Evolutionary conservation across 2,329 filamentous ascomycete genomes (phyloP), one percentile per base, ranked within the genome.

Genomic region (Monilinia fructigena): DNA sequence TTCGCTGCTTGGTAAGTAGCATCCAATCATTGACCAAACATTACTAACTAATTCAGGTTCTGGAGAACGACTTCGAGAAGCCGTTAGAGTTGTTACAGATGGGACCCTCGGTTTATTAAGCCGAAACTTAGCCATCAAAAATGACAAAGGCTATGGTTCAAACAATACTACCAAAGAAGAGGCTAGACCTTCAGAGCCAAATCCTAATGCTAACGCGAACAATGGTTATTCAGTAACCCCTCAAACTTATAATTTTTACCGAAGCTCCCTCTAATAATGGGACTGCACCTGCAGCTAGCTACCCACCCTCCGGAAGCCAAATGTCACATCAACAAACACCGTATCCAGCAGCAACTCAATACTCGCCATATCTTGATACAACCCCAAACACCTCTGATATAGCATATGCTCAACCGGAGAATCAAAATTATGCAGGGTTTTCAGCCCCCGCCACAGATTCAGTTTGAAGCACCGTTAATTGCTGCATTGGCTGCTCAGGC

Each of bases 1-100:
- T 26, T 79, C 80, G 50, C 78, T 91, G n/a, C 78, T 92, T 53
- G 89, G 89, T 90, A 80, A 76, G 83, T 80, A 45, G 14, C 8
- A n/a, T 12, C 5, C 1, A 6, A 28, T 26, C 3, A 5, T 38
- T 8, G 2, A 35, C 26, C 23, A 8, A n/a, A 26, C 38, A 35
- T 68, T 62, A 67, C 61, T 70, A 54, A 67, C 63, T 52, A 16
- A 47, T 20, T 26, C 63, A 82, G 81, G 80, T 35, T 82, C 82
- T 38, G 82, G 81, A 11, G 76, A 78, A 52, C 78, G 78, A 23
- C 76, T 86, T 14, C 80, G 79, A 66, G 77, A 79, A 52, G 80
- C 81, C 2, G 79, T 85, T n/a, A 76, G 78, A 23, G 75, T 76
- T 20, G 82, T 86, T 31, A 78, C 83, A 10, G 79, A 82, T 59